A percentile compares a stretch with the other conserved stretches of the same genome.
These are phyloP conservation scores for Gorgonomyces haynaldii DNA, from an alignment of 192 early-diverging fungal species.

Conservation along the genomic window DNA sequence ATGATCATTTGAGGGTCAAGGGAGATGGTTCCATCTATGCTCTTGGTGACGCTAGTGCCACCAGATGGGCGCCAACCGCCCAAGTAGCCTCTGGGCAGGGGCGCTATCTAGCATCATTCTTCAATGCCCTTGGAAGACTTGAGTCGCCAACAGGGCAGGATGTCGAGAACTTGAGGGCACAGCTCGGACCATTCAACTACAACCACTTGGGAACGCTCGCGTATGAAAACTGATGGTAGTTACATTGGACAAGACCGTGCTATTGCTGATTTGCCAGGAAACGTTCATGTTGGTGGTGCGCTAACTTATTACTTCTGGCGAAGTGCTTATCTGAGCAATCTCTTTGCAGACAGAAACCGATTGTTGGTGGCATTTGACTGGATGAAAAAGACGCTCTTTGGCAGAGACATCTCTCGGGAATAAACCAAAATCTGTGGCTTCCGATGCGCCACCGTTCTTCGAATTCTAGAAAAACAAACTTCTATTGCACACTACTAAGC, in stretches of 20 bases:
- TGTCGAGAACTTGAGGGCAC: conserved; percentile 14
- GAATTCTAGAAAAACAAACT: too few species aligned
- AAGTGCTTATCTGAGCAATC: conserved; percentile 38
- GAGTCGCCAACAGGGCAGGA: conserved; percentile 6
- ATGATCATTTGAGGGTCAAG: conserved; percentile 57
- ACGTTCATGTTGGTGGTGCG: conserved; percentile 32
- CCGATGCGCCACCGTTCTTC: too few species aligned
- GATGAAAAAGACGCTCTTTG: conserved; percentile 81
- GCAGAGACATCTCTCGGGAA: conserved; percentile 84
- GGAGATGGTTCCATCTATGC: conserved; percentile 53
- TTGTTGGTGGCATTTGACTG: conserved; percentile 79
- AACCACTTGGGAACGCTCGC: conserved; percentile 76
- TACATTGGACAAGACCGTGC: conserved; percentile 92
- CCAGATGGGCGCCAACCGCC: conserved; percentile 60
- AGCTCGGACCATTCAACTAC: conserved; percentile 63
- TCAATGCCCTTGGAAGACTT: conserved; percentile 44
- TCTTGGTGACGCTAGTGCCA: conserved; percentile 62
- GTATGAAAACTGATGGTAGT: conserved; percentile 11
- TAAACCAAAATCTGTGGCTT: conserved; percentile 54
- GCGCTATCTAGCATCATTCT: conserved; percentile 63
- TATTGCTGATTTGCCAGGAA: conserved; percentile 78
- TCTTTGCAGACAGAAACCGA: conserved; percentile 77
- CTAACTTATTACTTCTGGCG: conserved; percentile 43
- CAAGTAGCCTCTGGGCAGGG: conserved; percentile 86
- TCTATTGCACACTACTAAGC: too few species aligned